Evolutionary conservation across 257 asterid species (phyloP).

Genomic region (Scutellaria minor): DNA sequence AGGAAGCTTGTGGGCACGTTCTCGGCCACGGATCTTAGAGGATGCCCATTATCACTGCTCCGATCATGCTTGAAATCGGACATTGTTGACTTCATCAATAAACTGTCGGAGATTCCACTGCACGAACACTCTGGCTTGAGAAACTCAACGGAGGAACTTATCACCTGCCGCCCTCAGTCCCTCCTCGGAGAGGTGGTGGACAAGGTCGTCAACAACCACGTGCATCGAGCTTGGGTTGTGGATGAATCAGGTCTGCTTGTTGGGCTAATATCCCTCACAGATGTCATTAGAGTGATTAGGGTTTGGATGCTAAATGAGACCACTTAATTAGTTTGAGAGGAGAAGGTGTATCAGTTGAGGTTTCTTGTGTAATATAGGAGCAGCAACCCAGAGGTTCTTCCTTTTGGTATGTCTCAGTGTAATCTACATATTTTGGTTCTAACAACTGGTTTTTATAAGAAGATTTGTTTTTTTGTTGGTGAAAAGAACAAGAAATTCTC

Average conservation of each 20-base stretch:
- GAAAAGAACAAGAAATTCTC: too few species aligned
- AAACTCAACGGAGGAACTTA: constrained; percentile 51
- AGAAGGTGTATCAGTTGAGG: not conserved
- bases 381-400: not conserved
- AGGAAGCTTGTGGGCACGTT: constrained; percentile 84
- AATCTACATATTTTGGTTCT: constrained; percentile 9
- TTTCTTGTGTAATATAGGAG: constrained; percentile 13
- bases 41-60: constrained; percentile 62
- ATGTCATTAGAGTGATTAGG: constrained; percentile 56
- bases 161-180: constrained; percentile 58
- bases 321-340: constrained; percentile 6
- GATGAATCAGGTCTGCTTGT: constrained; percentile 55
- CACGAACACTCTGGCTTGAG: constrained; percentile 60
- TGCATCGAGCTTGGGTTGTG: constrained; percentile 85
- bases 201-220: constrained; percentile 58
- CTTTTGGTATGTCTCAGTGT: not conserved
- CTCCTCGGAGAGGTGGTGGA: constrained; percentile 70
- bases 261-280: constrained; percentile 75
- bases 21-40: constrained; percentile 74
- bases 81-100: constrained; percentile 60
- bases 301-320: constrained; percentile 59
- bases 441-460: not conserved
- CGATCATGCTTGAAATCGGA: constrained; percentile 50
- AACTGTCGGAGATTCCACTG: constrained; percentile 45
- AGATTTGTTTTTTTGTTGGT: too few species aligned